Base-by-base conservation (phyloP, 169 alveolate genomes). In the Cyclospora cayetanensis region DNA sequence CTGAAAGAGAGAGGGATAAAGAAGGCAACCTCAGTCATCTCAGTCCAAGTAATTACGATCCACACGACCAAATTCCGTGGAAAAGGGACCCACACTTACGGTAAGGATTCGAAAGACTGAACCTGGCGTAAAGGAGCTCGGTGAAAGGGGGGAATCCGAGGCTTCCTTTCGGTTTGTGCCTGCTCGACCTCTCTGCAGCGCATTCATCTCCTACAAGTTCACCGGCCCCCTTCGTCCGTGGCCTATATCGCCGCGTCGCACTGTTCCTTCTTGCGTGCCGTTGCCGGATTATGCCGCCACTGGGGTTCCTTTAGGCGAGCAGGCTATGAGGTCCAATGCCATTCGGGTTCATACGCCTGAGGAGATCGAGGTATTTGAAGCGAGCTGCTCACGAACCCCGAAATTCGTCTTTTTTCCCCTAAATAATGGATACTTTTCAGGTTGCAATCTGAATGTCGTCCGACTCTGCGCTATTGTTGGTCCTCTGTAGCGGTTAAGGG, bases 251-350 rank as follows among this genome's bases (percentile, higher is more conserved):
- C 95, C 96, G 34, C 94, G 91, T 63, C 96, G 98, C 66, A 79
- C 90, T 43, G 99, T 99, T 5, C 99, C 99, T 22, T 96, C 96
- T 1, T 98, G 97, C 77, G 98, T 99, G 12, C 95, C 96, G 87
- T 95, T 93, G 39, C 99, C 99, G 1, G 99, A 99, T 87, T 99
- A 98, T 95, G 99, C 99, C 1, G 90, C 84, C 60, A 97, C 96
- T 68, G 99, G 99, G 27, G 87, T 95, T 37, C 99, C 99, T 31
- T 91, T 94, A 39, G 94, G 98, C n/a, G 99, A 98, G 91, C 94
- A 94, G 53, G 91, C 85, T 72, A 94, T 95, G 55, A 95, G 72
- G 42, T 46, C 91, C 63, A 88, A 91, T 35, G 85, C 91, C 35
- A 96, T 97, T 82, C 95, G 96, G n/a, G 96, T 95, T 1, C 93